Percentiles rank a stretch among this genome's conserved stretches.
These are phyloP conservation scores for Populus deltoides DNA, from an alignment of 345 rosid species.

Conservation along the genomic window DNA sequence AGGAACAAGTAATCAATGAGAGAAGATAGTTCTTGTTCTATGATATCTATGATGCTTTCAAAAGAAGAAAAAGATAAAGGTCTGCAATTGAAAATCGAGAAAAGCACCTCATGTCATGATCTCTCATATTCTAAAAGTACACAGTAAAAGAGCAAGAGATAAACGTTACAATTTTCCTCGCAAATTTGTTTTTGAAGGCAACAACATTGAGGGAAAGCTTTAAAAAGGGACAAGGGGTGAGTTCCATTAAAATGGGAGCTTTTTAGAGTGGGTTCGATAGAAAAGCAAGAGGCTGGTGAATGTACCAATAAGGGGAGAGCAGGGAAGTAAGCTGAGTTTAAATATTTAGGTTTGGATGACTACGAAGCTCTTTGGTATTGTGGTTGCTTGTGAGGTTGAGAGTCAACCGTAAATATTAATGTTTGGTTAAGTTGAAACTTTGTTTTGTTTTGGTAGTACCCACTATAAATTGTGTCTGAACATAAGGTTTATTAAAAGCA, in stretches of 20 bases:
- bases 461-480: no score
- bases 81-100: neutral
- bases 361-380: neutral
- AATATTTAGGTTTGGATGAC: constrained; percentile 10
- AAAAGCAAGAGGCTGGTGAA: constrained; percentile 44
- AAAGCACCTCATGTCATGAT: neutral
- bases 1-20: constrained; percentile 25
- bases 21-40: constrained; percentile 1
- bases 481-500: no score
- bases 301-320: constrained; percentile 23
- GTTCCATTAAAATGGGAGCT: constrained; percentile 5
- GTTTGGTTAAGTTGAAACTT: no score
- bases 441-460: no score
- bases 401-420: no score
- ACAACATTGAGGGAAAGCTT: neutral
- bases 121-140: neutral
- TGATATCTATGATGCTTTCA: neutral
- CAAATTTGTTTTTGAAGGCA: neutral
- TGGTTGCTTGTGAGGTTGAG: no score
- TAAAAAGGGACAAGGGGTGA: neutral
- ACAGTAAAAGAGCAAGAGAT: neutral
- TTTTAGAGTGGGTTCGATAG: constrained; percentile 7
- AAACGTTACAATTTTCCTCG: neutral
- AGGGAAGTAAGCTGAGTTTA: neutral
- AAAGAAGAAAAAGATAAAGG: neutral